A percentile compares a stretch with the other conserved stretches of the same genome.
These are phyloP conservation scores for Sclerotinia sclerotiorum DNA, from an alignment of 2,329 filamentous ascomycete species.

Conservation along the genomic window DNA sequence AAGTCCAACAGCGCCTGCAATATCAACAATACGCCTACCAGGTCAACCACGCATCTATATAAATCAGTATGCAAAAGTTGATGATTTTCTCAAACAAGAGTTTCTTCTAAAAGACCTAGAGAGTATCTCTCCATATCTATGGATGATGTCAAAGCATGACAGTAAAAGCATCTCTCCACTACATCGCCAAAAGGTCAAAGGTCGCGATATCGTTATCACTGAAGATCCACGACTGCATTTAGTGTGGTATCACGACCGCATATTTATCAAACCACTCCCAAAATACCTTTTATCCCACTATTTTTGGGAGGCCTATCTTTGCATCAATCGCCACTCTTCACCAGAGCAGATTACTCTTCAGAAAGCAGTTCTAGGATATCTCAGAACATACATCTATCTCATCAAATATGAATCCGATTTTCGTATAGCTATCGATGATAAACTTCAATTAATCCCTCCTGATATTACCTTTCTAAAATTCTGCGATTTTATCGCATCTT, in stretches of 20 bases:
- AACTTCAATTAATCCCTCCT: neutral
- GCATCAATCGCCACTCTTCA: neutral
- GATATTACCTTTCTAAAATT: neutral
- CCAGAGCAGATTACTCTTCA: neutral
- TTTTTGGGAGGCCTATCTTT: constrained; percentile 35
- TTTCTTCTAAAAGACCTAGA: neutral
- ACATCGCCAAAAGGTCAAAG: constrained; percentile 38
- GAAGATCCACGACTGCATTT: constrained; percentile 42
- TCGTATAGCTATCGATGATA: constrained; percentile 33
- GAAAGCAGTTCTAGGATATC: constrained; percentile 34
- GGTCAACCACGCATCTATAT: neutral
- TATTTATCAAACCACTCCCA: constrained; percentile 41
- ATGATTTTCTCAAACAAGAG: neutral
- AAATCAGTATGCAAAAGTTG: neutral
- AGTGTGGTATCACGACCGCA: constrained; percentile 36
- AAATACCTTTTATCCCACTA: constrained; percentile 35
- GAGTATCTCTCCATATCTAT: constrained; percentile 14
- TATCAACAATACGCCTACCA: neutral
- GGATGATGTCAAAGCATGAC: constrained; percentile 20
- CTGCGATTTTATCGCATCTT: constrained; percentile 25
- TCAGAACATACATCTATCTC: constrained; percentile 39
- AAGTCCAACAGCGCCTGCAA: neutral
- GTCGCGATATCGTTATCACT: constrained; percentile 38
- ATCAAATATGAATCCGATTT: constrained; percentile 42
- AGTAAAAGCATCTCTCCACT: constrained; percentile 28